Conservation (phyloP, 108 stramenopile genomes). For the Schizochytrium sp. region DNA sequence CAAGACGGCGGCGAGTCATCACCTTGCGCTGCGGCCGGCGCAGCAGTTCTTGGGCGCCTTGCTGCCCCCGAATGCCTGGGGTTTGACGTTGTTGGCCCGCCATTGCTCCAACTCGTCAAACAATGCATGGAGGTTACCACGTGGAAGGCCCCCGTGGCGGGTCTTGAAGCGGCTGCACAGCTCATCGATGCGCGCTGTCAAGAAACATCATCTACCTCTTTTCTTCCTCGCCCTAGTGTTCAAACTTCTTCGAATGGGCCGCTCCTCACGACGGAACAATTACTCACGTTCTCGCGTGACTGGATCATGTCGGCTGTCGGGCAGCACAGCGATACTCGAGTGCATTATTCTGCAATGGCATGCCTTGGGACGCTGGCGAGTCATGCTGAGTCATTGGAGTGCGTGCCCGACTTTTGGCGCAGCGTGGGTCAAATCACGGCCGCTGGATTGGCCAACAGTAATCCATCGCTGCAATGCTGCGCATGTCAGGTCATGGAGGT, state of each 20-base stretch:
- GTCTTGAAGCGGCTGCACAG: not conserved
- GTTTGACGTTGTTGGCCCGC: not conserved
- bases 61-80: not conserved
- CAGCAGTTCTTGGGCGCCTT: not conserved
- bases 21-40: not conserved
- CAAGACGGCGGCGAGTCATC: not conserved
- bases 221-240: too few relatives aligned
- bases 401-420: not conserved
- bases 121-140: not conserved
- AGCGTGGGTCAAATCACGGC: not conserved
- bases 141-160: not conserved
- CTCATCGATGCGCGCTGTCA: not conserved
- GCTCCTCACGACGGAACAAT: not conserved
- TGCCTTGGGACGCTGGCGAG: not conserved
- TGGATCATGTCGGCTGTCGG: not conserved
- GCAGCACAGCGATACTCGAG: not conserved
- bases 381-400: not conserved
- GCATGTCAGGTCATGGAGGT: not conserved
- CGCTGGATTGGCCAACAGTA: not conserved
- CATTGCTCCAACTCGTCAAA: not conserved
- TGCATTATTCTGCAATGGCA: not conserved
- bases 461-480: not conserved
- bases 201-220: too few relatives aligned
- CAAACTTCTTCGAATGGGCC: not conserved
- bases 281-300: not conserved